Evolutionary conservation across 345 rosid species (phyloP), one percentile per base, ranked within the genome.

Genomic region (Combretum micranthum): DNA sequence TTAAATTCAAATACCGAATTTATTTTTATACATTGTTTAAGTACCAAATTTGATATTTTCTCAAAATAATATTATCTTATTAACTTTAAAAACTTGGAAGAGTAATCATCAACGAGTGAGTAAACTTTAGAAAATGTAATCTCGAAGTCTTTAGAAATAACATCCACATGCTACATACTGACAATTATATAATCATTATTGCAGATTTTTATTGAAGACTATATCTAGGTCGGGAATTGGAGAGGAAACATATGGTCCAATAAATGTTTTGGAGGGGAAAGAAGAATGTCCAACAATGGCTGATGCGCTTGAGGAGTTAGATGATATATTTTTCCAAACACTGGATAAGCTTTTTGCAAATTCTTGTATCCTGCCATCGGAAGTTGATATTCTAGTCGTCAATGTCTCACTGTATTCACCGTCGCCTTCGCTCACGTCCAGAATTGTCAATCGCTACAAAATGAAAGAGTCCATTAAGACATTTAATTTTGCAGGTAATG

Each of bases 401-500:
- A 80, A 85, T 60, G 84, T 85, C 42, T 80, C 90, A 12, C 55
- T 84, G 59, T 83, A 80, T 56, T 68, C 95, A 13, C 83, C 86
- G 2, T 60, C 69, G 4, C 96, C 97, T 1, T 90, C 96, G 8
- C 57, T 87, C 0, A 68, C 95, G 0, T 56, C 90, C 37, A 61
- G 89, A 43, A 72, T 85, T 7, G 72, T 85, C 20, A 81, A 85
- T 71, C 62, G 70, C 45, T 87, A 81, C 75, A 90, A 77, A 71
- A 77, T 90, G 83, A 78, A 83, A 54, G 82, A 74, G 9, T 60
- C 83, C 50, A 42, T 87, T n/a, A 87, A 79, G 53, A 52, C 78
- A 10, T 81, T 75, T 64, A 87, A 77, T 65, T 82, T 90, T 56
- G 20, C 86, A 1, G 97, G 95, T 4, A 76, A 76, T 72, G 95